Conservation (phyloP, 202 grass and related monocot species). For the Tripidium arundinaceum region DNA sequence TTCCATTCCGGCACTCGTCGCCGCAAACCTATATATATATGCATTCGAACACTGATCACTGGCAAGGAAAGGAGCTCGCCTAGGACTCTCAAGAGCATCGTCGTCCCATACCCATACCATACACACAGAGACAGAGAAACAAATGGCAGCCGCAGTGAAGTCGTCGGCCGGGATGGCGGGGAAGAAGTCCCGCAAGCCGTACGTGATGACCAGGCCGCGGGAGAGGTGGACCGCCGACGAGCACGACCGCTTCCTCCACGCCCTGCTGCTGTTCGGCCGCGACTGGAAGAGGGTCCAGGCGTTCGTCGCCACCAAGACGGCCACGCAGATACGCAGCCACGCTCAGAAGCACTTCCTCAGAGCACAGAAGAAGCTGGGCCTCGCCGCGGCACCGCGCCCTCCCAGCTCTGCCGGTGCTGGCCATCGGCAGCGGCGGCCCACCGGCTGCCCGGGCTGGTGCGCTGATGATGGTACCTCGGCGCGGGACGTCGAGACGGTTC, state of each 20-base stretch:
- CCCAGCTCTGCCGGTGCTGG: not conserved
- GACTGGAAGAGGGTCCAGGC: too few species aligned
- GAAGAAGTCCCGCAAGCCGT: too few species aligned
- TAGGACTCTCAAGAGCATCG: too few species aligned
- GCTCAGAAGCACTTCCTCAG: conserved; percentile 80
- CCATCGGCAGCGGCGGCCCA: too few species aligned
- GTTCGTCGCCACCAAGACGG: conserved; percentile 72
- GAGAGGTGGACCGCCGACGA: too few species aligned
- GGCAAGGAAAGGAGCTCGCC: not conserved
- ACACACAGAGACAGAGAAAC: not conserved
- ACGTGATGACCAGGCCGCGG: too few species aligned
- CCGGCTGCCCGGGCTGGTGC: too few species aligned
- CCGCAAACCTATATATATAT: not conserved
- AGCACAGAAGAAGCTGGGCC: conserved; percentile 36
- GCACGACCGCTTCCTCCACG: too few species aligned
- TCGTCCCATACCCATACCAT: too few species aligned
- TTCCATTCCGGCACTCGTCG: not conserved
- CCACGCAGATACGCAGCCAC: conserved; percentile 76
- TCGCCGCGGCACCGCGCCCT: conserved; percentile 43
- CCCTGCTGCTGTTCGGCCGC: too few species aligned
- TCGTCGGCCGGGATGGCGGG: conserved; percentile 7
- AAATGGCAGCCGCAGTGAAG: not conserved
- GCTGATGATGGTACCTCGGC: not conserved
- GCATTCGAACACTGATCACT: not conserved
- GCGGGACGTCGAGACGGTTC: too few species aligned